phyloP scores from a whole-genome alignment of 2,329 filamentous ascomycete species.

The Colletotrichum sp. region DNA sequence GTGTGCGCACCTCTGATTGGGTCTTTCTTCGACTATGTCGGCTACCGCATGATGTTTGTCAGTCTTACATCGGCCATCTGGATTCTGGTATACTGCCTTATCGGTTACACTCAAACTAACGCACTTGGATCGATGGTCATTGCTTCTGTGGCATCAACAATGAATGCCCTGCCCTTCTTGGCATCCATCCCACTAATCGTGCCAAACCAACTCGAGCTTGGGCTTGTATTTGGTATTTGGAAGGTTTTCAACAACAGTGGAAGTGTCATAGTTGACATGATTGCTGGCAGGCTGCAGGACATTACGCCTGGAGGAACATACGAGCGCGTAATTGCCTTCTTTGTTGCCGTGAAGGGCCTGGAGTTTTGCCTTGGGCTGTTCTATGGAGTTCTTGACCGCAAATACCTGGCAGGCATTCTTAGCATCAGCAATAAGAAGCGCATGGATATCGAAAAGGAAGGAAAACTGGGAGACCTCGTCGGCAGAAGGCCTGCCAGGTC shows the following conservation, averaged over 20 bases:
- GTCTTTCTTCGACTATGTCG: conserved; percentile 26
- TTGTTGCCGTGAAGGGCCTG: conserved; percentile 28
- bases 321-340: conserved; percentile 28
- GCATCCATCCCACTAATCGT: conserved; percentile 29
- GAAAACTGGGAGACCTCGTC: conserved; percentile 14
- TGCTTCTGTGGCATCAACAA: conserved; percentile 27
- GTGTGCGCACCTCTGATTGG: conserved; percentile 28
- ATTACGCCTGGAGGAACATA: conserved; percentile 28
- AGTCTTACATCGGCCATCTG: conserved; percentile 28
- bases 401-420: conserved; percentile 21
- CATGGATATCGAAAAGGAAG: conserved; percentile 15
- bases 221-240: conserved; percentile 31
- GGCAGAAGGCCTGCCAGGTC: conserved; percentile 14
- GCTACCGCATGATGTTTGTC: conserved; percentile 29
- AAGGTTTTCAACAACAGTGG: conserved; percentile 32
- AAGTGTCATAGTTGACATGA: conserved; percentile 31
- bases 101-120: conserved; percentile 26
- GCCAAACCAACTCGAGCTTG: conserved; percentile 25
- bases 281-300: conserved; percentile 29
- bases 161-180: conserved; percentile 30
- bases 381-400: conserved; percentile 25
- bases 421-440: conserved; percentile 26
- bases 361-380: conserved; percentile 31
- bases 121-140: conserved; percentile 29
- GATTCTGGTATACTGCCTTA: conserved; percentile 28